Conservation (phyloP, 179 eudicot species). For the Gypsophila paniculata region DNA sequence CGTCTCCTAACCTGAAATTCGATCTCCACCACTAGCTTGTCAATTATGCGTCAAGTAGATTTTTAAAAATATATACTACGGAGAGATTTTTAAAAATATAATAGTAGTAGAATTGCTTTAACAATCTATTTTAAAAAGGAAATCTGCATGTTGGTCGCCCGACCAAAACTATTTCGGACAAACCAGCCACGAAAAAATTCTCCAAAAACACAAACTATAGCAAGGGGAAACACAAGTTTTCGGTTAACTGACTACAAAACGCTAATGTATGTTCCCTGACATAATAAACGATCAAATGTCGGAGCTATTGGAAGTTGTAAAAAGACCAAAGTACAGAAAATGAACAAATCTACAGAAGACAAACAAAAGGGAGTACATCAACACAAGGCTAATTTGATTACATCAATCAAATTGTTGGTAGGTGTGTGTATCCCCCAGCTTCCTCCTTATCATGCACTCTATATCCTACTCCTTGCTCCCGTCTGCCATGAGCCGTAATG, state of each 20-base stretch:
- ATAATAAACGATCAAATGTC: slow-evolving; percentile 17
- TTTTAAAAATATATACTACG: too few relatives aligned
- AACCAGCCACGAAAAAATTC: too few relatives aligned
- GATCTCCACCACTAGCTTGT: too few relatives aligned
- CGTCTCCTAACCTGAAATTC: too few relatives aligned
- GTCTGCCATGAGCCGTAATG: slow-evolving; percentile 18
- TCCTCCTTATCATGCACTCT: slow-evolving; percentile 17
- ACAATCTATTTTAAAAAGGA: too few relatives aligned
- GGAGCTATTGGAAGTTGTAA: slow-evolving; percentile 16
- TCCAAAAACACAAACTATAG: background rate
- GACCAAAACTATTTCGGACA: too few relatives aligned
- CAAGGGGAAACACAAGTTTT: background rate
- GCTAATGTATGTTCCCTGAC: slow-evolving; percentile 15
- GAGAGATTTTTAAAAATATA: too few relatives aligned
- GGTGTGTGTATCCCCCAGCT: slow-evolving; percentile 11
- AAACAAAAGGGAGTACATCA: slow-evolving; percentile 9
- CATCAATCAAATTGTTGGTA: slow-evolving; percentile 12
- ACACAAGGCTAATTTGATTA: slow-evolving; percentile 23
- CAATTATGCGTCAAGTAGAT: too few relatives aligned
- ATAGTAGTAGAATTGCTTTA: too few relatives aligned
- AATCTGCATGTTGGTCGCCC: too few relatives aligned
- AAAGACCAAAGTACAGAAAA: slow-evolving; percentile 9
- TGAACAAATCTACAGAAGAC: slow-evolving; percentile 11
- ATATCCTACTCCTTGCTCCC: slow-evolving; percentile 18
- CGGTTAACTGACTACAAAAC: background rate